Evolutionary conservation across 2,329 filamentous ascomycete species (phyloP), one percentile per base, ranked within the genome.

Genomic region (Verticillium dahliae): DNA sequence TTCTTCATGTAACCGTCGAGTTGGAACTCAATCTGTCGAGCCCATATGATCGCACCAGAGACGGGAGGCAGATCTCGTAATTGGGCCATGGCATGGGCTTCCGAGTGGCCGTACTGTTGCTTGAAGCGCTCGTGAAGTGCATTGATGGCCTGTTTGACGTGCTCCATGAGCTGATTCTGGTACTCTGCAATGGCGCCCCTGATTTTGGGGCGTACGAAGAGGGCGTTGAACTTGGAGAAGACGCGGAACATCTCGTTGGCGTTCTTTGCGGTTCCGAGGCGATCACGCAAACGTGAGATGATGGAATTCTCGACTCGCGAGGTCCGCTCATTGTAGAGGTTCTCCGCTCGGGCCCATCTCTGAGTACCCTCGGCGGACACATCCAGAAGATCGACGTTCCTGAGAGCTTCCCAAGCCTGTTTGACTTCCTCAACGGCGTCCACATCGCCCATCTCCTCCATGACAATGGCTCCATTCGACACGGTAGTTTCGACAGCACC

Each of bases 221-320:
- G 87, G 1, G 95, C 95, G 73, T 99, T 99, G 84, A 99, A 99
- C 73, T 98, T 98, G 60, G 95, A 98, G 74, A 99, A 99, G 64
- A 99, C 95, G 60, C 96, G 90, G 75, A 99, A 99, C 95, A 99
- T 99, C 76, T 99, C 96, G 72, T 96, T 98, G 50, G 95, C 95
- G 65, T 92, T 97, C 81, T 96, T 97, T 13, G 95, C 94, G 6
- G 92, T 97, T 14, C 93, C 95, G 61, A 99, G 83, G 62, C 95
- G 90, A 75, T 99, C 95, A 70, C 95, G 86, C 37, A 99, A 82
- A 60, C 92, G 86, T 38, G 95, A 92, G 73, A 99, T 99, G 75
- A 99, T 99, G 3, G 95, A 97, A 76, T 99, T 99, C 74, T 99
- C 95, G 4, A 99, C 95, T 63, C 95, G 87, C 18, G 95, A 94